phyloP scores from a whole-genome alignment of 352 stramenopile genomes.

The Globisporangium alternatum region DNA sequence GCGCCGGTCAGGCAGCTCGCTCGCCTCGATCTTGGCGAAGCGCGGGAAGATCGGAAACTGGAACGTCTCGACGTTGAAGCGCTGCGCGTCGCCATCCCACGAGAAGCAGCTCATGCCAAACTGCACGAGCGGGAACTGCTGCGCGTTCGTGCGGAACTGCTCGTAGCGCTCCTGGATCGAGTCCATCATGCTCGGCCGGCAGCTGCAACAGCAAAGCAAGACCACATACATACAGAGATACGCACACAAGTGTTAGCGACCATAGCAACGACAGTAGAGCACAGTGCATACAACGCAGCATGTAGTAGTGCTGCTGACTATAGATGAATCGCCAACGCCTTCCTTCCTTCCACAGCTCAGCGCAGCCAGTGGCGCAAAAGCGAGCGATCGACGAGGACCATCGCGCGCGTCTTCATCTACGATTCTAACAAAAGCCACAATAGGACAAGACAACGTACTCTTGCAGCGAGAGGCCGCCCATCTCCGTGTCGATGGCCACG shows the following conservation, averaged over 20 bases:
- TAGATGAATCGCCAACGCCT: no score
- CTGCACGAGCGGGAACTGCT: slow-evolving; percentile 69
- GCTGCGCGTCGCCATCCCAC: slow-evolving; percentile 35
- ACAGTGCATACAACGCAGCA: neutral
- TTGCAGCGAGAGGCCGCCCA: slow-evolving; percentile 63
- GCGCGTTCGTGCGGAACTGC: slow-evolving; percentile 49
- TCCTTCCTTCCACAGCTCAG: neutral
- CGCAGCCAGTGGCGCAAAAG: neutral
- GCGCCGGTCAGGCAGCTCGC: slow-evolving; percentile 38
- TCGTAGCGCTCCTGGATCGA: slow-evolving; percentile 63
- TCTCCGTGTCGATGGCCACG: slow-evolving; percentile 74
- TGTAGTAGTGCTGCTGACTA: no score
- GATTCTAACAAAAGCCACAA: neutral
- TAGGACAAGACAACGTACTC: slow-evolving; percentile 41
- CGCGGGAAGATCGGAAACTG: slow-evolving; percentile 78
- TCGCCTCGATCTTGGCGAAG: slow-evolving; percentile 29
- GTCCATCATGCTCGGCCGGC: slow-evolving; percentile 67
- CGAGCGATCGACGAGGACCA: neutral
- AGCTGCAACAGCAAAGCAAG: slow-evolving; percentile 15
- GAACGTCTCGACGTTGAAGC: slow-evolving; percentile 60
- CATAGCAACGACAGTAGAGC: neutral
- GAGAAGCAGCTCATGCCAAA: slow-evolving; percentile 72
- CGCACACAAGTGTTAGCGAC: neutral
- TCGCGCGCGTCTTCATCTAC: neutral
- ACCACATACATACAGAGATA: neutral